These are phyloP conservation scores for Neurospora sp. DNA, from an alignment of 2,329 filamentous ascomycete species.

Conservation along the genomic window DNA sequence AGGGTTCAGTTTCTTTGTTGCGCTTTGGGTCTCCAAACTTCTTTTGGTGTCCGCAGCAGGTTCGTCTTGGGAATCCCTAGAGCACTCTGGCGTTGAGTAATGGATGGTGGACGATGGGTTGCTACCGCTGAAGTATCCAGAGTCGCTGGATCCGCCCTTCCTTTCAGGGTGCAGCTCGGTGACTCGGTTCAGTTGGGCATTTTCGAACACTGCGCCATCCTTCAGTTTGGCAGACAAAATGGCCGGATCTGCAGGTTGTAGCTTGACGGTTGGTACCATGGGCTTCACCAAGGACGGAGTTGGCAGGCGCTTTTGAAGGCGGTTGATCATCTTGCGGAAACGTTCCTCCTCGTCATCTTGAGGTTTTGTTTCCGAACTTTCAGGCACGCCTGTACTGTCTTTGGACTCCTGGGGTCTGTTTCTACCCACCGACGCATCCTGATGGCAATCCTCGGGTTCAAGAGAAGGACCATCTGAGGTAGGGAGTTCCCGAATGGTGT, in stretches of 20 bases:
- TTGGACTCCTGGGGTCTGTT: neutral
- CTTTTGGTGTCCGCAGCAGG: neutral
- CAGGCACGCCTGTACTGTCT: neutral
- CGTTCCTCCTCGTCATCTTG: constrained; percentile 8
- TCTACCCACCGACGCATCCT: neutral
- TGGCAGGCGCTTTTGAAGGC: constrained; percentile 5
- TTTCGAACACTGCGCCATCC: neutral
- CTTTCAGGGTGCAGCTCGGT: neutral
- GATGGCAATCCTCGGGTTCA: neutral
- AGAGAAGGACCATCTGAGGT: neutral
- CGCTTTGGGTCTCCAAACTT: neutral
- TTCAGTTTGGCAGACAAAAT: constrained; percentile 13
- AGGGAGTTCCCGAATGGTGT: neutral
- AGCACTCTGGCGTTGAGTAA: neutral
- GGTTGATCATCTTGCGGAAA: constrained; percentile 10
- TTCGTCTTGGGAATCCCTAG: neutral
- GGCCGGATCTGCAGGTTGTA: constrained; percentile 8
- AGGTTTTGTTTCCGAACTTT: neutral
- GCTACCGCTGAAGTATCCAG: constrained; percentile 8
- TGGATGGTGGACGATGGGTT: neutral
- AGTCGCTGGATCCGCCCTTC: constrained; percentile 5
- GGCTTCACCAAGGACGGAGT: neutral
- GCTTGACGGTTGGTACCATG: neutral
- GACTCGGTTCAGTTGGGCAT: neutral
- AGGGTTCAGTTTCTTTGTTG: constrained; percentile 16